Conservation (phyloP, 176 grass and related monocot species). For the Carex littledalei region DNA sequence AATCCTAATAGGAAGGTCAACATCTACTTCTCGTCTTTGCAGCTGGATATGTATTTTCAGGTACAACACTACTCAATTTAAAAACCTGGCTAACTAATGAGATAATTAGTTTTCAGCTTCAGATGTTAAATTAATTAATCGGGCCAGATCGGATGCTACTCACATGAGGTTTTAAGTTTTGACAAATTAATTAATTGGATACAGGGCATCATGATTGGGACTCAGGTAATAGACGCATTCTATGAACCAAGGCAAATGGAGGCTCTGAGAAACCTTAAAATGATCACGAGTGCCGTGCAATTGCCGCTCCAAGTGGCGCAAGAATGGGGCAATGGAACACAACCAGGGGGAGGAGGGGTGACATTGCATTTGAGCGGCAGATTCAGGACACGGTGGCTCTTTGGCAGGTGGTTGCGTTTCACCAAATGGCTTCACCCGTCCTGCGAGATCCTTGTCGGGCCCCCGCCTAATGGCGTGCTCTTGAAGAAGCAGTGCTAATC, state of each 20-base stretch:
- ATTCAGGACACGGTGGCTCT: slow-evolving; percentile 53
- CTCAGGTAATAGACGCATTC: slow-evolving; percentile 44
- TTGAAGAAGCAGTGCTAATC: slow-evolving; percentile 26
- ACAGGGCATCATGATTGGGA: slow-evolving; percentile 35
- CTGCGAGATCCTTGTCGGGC: slow-evolving; percentile 44
- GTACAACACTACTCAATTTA: neutral
- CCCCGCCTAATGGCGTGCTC: slow-evolving; percentile 50
- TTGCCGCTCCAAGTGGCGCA: slow-evolving; percentile 18
- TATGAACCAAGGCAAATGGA: slow-evolving; percentile 21
- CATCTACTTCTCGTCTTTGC: slow-evolving; percentile 50
- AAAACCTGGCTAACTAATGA: neutral
- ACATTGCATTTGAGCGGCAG: slow-evolving; percentile 24
- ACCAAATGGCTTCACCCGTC: slow-evolving; percentile 35
- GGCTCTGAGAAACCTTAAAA: slow-evolving; percentile 30
- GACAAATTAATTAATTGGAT: slow-evolving; percentile 8
- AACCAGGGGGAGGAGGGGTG: slow-evolving; percentile 20
- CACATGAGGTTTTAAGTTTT: neutral
- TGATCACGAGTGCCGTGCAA: slow-evolving; percentile 38
- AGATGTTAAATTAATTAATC: neutral
- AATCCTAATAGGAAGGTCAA: slow-evolving; percentile 65
- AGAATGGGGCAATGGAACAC: slow-evolving; percentile 38
- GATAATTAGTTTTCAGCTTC: neutral
- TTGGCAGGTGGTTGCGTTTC: slow-evolving; percentile 57
- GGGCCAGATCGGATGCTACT: neutral
- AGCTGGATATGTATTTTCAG: slow-evolving; percentile 77